Evolutionary conservation across 345 rosid species (phyloP), one percentile per base, ranked within the genome.

Genomic region (Salix purpurea): DNA sequence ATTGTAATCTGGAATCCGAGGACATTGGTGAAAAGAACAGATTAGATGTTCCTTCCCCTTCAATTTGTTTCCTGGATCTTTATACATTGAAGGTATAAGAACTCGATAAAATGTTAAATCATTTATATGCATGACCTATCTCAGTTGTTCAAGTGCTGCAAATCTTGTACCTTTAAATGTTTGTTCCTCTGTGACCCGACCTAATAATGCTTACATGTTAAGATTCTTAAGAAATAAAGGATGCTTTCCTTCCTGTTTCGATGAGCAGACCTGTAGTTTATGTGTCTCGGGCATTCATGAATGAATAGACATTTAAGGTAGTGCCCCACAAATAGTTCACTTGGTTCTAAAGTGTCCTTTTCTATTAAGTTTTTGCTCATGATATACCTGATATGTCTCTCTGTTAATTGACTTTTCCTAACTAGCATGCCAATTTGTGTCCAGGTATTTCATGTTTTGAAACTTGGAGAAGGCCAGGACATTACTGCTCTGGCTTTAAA

Each of bases 11-110:
- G n/a, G 84, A 80, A 78, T 78, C 85, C 11, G 90, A 83, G 77
- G 84, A 81, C 67, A 40, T 68, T 76, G 77, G 77, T 48, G 85
- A 84, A 82, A 76, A 37, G 19, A 89, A 81, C 72, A 85, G 77
- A 72, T 78, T 86, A 64, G 90, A 90, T 83, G 81, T 91, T 77
- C 85, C 90, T 50, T 82, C 86, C 28, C 95, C 99, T 44, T 90
- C 97, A 10, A 76, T 96, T 82, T 94, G 98, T 87, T 91, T 94
- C 86, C 83, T 94, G 76, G 86, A 92, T 89, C 79, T 96, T 76
- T 91, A 90, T 81, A 87, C 93, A 7, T 81, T 94, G 26, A 82
- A 90, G 98, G 98, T 96, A 91, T 37, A 12, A n/a, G 40, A 40
- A 68, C 28, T 9, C 9, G 9, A 42, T 23, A 42, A 37, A 36